Evolutionary conservation across 352 stramenopile species (phyloP).

Genomic region (Thraustotheca clavata): DNA sequence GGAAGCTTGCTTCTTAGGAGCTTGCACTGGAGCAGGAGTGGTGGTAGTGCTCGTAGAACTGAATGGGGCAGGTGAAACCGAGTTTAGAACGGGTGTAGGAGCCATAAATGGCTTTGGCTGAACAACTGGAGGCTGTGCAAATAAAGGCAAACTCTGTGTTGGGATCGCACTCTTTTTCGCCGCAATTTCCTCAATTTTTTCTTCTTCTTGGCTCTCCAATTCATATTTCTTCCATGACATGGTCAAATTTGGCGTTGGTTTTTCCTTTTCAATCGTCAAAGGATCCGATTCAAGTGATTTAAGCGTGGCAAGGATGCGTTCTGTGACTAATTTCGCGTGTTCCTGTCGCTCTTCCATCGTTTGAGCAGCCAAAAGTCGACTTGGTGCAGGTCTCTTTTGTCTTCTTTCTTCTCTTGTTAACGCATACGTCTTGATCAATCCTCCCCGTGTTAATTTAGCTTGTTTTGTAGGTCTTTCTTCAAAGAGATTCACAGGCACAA

Average conservation of each 20-base stretch:
- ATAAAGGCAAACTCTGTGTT: slow-evolving; percentile 26
- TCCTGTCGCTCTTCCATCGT: slow-evolving; percentile 9
- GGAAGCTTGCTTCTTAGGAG: background rate
- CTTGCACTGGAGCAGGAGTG: background rate
- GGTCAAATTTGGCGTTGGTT: slow-evolving; percentile 66
- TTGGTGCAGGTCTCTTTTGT: slow-evolving; percentile 14
- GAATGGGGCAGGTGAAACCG: background rate
- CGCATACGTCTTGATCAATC: slow-evolving; percentile 13
- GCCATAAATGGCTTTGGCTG: background rate
- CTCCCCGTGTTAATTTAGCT: slow-evolving; percentile 8
- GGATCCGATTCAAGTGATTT: slow-evolving; percentile 70
- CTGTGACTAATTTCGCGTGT: slow-evolving; percentile 22
- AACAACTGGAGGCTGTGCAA: slow-evolving; percentile 28
- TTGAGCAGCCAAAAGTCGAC: slow-evolving; percentile 4
- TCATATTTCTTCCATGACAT: slow-evolving; percentile 82
- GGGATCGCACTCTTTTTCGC: slow-evolving; percentile 34
- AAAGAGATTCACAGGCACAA: slow-evolving; percentile 16
- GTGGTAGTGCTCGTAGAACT: background rate
- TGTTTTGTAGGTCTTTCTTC: slow-evolving; percentile 11
- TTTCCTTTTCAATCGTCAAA: slow-evolving; percentile 56
- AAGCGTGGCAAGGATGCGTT: slow-evolving; percentile 72
- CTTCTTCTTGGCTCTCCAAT: slow-evolving; percentile 37
- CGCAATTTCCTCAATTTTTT: background rate
- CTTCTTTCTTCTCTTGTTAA: slow-evolving; percentile 17
- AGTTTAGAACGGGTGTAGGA: background rate